A percentile compares a stretch with the other conserved stretches of the same genome.
Conservation (phyloP, 306 rosid species). For the Dalbergia cultrata region DNA sequence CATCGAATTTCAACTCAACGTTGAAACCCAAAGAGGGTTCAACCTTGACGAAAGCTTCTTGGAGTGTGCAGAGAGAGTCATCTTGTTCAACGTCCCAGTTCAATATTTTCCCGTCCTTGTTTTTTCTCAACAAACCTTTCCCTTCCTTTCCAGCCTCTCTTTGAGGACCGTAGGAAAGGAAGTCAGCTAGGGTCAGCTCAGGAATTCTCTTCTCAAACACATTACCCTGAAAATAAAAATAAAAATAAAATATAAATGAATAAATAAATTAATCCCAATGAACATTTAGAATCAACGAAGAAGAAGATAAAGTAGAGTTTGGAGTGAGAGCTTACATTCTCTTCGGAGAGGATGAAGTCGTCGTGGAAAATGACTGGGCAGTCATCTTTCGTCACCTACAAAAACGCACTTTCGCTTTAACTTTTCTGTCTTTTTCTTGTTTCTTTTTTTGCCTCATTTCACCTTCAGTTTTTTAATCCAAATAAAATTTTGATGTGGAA, state of each 20-base stretch:
- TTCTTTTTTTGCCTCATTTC: constrained; percentile 30
- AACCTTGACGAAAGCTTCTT: constrained; percentile 70
- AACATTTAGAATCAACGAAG: too few species aligned
- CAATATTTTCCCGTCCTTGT: constrained; percentile 58
- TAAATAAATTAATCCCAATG: neutral
- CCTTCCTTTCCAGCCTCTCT: constrained; percentile 60
- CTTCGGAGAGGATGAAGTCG: constrained; percentile 58
- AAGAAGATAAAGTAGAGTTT: neutral
- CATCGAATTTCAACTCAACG: constrained; percentile 86
- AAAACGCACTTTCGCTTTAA: constrained; percentile 62
- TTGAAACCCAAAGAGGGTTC: constrained; percentile 73
- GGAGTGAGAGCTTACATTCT: constrained; percentile 56
- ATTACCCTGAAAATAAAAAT: constrained; percentile 61
- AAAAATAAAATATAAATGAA: too few species aligned
- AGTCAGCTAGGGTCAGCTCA: constrained; percentile 62
- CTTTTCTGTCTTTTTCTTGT: neutral
- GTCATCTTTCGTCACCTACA: constrained; percentile 87
- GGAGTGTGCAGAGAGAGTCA: constrained; percentile 74
- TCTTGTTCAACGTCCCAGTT: constrained; percentile 82
- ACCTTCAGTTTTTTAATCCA: constrained; percentile 38
- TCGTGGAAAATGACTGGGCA: constrained; percentile 91
- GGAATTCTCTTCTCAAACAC: constrained; percentile 68
- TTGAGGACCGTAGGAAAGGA: constrained; percentile 78
- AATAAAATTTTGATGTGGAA: constrained; percentile 24
- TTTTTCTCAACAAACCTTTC: constrained; percentile 65